Evolutionary conservation across 805 yeast genomes (phyloP), one percentile per base, ranked within the genome.

Genomic region (Candida chauliodis): DNA sequence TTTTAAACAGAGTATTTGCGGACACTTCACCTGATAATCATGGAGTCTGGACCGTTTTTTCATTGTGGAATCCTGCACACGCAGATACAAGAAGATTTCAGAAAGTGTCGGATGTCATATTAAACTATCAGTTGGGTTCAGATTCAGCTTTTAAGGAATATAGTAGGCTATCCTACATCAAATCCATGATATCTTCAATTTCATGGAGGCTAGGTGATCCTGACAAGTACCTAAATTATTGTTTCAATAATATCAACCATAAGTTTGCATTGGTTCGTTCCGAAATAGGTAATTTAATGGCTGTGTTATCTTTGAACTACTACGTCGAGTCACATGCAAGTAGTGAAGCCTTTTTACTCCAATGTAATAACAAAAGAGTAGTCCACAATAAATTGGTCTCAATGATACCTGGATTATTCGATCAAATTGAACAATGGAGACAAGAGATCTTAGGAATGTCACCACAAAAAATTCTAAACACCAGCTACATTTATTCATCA

Each of bases 1-100:
- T 76, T 41, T 55, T 85, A 28, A 49, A 52, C 0, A 46, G 53
- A 0, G 70, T 80, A 4, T 66, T 87, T 23, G 63, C 67, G 5
- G 86, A 81, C 32, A 58, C 91, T 39, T 75, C 86, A 1, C 95
- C 88, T 3, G 93, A 89, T 22, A 82, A 81, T 3, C 59, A 72
- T 26, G 75, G 71, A 14, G 78, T 84, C 28, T 93, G 97, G 97
- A 69, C 71, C 24, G 73, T 87, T 0, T 75, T 86, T 35, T 67
- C 82, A 3, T 81, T 87, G 82, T 83, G 88, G 84, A 52, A 79
- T 1, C 84, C 88, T 0, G 58, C 78, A 0, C 81, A 76, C 47
- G 66, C 79, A 26, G 95, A 86, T 55, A 47, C 71, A 34, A 74
- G 96, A 53, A 72, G 96, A 41, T 72, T 76, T 38, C 79, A 81